phyloP scores from a whole-genome alignment of 345 rosid genomes.

The Eutrema heterophyllum region DNA sequence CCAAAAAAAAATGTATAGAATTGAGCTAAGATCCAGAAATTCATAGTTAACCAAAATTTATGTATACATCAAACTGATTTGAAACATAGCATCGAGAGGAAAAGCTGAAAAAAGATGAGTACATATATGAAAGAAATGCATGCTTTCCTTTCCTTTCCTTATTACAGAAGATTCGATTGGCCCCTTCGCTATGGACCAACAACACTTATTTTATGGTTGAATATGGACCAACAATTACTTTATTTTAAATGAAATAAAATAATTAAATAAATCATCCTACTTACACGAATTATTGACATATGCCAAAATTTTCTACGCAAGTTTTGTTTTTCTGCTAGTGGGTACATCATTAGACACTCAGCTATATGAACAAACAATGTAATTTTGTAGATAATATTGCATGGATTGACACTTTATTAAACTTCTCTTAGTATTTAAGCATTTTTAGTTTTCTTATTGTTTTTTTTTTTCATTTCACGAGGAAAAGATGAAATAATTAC shows the following conservation, averaged over 20 bases:
- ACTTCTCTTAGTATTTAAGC: no score
- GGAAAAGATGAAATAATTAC: no score
- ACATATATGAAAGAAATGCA: conserved; percentile 22
- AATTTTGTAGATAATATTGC: no score
- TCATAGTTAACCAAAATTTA: not conserved
- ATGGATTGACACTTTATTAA: no score
- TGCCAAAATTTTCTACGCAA: not conserved
- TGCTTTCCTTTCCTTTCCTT: conserved; percentile 17
- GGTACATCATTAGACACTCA: not conserved
- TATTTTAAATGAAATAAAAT: not conserved
- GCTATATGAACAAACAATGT: not conserved
- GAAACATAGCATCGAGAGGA: not conserved
- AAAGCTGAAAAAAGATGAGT: conserved; percentile 22
- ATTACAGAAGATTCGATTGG: conserved; percentile 27
- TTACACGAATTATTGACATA: conserved; percentile 7
- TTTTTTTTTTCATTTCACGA: no score
- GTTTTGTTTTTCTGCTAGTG: not conserved
- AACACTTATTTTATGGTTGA: conserved; percentile 26
- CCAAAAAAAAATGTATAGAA: no score
- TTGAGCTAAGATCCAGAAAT: not conserved
- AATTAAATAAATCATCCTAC: not conserved
- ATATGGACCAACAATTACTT: conserved; percentile 37
- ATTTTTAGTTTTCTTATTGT: no score
- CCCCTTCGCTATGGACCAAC: conserved; percentile 42
- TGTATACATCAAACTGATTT: conserved; percentile 2